Evolutionary conservation across 2,329 filamentous ascomycete species (phyloP), one percentile per base, ranked within the genome.

Genomic region (Graphilbum fragrans): DNA sequence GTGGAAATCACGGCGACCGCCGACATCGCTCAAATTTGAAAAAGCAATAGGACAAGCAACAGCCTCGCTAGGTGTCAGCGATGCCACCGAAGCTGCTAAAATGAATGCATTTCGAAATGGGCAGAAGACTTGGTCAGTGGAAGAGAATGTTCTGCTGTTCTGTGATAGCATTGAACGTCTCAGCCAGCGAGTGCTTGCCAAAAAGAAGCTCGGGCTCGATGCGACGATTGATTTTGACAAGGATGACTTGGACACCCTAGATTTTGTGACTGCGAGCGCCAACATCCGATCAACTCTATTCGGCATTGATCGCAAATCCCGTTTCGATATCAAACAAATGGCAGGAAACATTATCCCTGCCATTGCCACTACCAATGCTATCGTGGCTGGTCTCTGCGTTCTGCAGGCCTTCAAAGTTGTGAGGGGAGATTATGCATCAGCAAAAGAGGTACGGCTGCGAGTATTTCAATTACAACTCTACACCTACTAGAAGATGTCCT

Each of bases 241-340:
- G 64, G 92, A 98, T 56, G 92, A 98, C 54, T 77, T 81, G 29
- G 90, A 96, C 55, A 95, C 90, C 0, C 70, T 98, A 8, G 88
- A 98, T 55, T 96, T 98, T 58, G 92, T 98, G 7, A 76, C 87
- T 1, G 79, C 92, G 1, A 86, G 82, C 50, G 86, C 90, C 23
- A 98, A 98, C 54, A 74, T 98, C 20, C 77, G 92, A 35, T 92
- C 90, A 1, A 69, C 76, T 20, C 72, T 94, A n/a, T 98, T 98
- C 55, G 82, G 80, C 42, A 94, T 98, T 44, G 83, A 90, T 41
- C 65, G 69, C 5, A 90, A 86, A 58, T 94, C 87, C 19, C 86
- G 93, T 45, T 98, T 96, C 55, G 88, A 96, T 56, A 88, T 92
- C 53, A 98, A 98, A 65, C 84, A 98, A 62, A 98, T 96, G 90